Base-by-base conservation (phyloP, 2,329 filamentous ascomycete genomes). In the Paracoccidioides brasiliensis region DNA sequence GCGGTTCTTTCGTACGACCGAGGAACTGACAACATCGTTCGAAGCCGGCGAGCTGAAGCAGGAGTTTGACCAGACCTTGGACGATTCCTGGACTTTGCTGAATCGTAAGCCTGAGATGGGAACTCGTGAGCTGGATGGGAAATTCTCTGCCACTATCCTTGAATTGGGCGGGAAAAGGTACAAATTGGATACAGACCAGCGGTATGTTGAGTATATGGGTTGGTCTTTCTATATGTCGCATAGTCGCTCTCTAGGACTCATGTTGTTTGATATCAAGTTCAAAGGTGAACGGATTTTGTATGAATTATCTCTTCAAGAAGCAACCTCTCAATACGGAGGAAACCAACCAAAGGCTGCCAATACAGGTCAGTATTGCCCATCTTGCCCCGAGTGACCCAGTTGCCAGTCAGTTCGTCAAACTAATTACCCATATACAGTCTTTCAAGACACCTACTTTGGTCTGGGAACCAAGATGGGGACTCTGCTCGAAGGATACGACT, bases 281-380 rank as follows among this genome's bases (percentile, higher is more conserved):
- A 75, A 76, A 59, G 74, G 73, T 10, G 71, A 78, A 58, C 69
- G 76, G 1, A 70, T 80, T 45, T 67, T 80, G 48, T 80, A 80
- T 60, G 76, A 80, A 64, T 70, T 80, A 4, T 73, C 73, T 7
- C 66, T 79, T 52, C 76, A 80, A 60, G 77, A 80, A 62, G 77
- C 77, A 0, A 67, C 77, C 32, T 74, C 77, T 3, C 77, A 79
- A 56, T 80, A 80, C 58, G 76, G 74, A 12, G 69, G 68, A 7
- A 62, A 63, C 46, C 52, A 53, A 30, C 52, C 52, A 14, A 33
- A 45, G 30, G 52, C 41, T 9, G 52, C 64, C 63, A 15, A 53
- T 61, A 9, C 61, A 63, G 44, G 53, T 54, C 32, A 59, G 60
- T 22, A 55, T 57, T 14, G 6, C 33, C 33, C 12, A 9, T 12